Base-by-base conservation (phyloP, 2,329 filamentous ascomycete genomes). In the Penicillium nordicum region DNA sequence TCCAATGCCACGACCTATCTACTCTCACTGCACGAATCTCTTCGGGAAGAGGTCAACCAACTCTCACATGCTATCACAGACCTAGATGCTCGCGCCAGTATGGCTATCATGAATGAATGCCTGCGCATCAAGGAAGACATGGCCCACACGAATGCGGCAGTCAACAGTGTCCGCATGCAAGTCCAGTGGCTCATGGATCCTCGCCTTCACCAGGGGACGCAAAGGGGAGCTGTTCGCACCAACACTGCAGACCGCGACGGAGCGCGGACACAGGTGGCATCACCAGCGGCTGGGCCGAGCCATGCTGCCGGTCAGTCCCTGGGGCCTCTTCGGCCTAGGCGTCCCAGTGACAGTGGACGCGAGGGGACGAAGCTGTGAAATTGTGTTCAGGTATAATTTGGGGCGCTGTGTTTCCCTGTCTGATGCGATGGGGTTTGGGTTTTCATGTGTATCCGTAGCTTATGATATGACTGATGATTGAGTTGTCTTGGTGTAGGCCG, bases 101-200 rank as follows among this genome's bases (percentile, higher is more conserved):
- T 87, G 82, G 80, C 83, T 57, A 80, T 84, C 40, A 79, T 86
- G 73, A 87, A 85, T 63, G 84, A 87, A 67, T 84, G 79, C 45
- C 76, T 86, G 32, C 81, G 84, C 4, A 78, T 82, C 48, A 83
- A 84, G 57, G 84, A 86, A 62, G 84, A 87, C 57, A 80, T 86
- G 73, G 77, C 83, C 11, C 84, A 85, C 64, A 80, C 82, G 8
- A 84, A 82, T 57, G 83, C 83, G 3, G 83, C 82, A 38, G 77
- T 87, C 43, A 82, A 79, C 61, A 80, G 78, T 16, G 78, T 86
- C 59, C 78, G 82, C 52, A 79, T 85, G 74, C 84, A 87, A 63
- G 75, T 87, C 23, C 83, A 85, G 50, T 86, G 84, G 84, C 76
- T 86, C 12, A 81, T 84, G 65, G 83, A 82, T 57, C 78, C 81